phyloP scores from a whole-genome alignment of 2,329 filamentous ascomycete genomes.

The Diaporthe nobilis region DNA sequence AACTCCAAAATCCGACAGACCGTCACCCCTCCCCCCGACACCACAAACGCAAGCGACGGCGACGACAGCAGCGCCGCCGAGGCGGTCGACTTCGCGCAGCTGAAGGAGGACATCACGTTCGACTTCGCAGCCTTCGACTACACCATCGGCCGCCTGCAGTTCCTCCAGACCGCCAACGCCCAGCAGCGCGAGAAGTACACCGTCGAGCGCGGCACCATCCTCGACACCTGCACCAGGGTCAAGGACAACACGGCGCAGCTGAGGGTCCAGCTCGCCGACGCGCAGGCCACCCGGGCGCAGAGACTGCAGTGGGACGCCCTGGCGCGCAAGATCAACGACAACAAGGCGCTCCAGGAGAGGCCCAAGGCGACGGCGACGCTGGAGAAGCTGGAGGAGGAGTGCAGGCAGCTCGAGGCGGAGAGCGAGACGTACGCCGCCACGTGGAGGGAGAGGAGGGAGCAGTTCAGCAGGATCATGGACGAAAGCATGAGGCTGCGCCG shows the following conservation, averaged over 20 bases:
- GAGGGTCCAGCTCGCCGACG: slow-evolving; percentile 81
- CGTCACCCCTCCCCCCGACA: slow-evolving; percentile 77
- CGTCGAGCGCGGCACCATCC: slow-evolving; percentile 83
- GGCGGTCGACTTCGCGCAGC: slow-evolving; percentile 72
- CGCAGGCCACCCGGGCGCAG: slow-evolving; percentile 80
- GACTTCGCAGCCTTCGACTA: slow-evolving; percentile 92
- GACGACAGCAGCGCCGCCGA: slow-evolving; percentile 42
- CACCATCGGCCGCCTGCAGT: slow-evolving; percentile 88
- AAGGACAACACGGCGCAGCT: slow-evolving; percentile 81
- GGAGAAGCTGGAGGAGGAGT: slow-evolving; percentile 88
- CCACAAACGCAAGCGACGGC: slow-evolving; percentile 36
- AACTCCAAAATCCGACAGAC: slow-evolving; percentile 65
- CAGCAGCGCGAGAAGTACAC: slow-evolving; percentile 88
- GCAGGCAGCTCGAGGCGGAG: slow-evolving; percentile 87
- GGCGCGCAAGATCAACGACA: slow-evolving; percentile 87
- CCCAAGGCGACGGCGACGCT: slow-evolving; percentile 86
- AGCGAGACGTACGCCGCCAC: slow-evolving; percentile 84
- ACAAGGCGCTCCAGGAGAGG: slow-evolving; percentile 83
- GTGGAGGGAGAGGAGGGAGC: slow-evolving; percentile 86
- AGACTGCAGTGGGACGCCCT: slow-evolving; percentile 90
- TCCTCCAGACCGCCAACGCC: slow-evolving; percentile 85
- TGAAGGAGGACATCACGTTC: slow-evolving; percentile 86
- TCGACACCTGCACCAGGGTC: slow-evolving; percentile 83
- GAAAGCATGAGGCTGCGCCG: slow-evolving; percentile 89
- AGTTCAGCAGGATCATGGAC: slow-evolving; percentile 90